phyloP scores from a whole-genome alignment of 2,329 filamentous ascomycete species.

The Plectosphaerella cucumerina region DNA sequence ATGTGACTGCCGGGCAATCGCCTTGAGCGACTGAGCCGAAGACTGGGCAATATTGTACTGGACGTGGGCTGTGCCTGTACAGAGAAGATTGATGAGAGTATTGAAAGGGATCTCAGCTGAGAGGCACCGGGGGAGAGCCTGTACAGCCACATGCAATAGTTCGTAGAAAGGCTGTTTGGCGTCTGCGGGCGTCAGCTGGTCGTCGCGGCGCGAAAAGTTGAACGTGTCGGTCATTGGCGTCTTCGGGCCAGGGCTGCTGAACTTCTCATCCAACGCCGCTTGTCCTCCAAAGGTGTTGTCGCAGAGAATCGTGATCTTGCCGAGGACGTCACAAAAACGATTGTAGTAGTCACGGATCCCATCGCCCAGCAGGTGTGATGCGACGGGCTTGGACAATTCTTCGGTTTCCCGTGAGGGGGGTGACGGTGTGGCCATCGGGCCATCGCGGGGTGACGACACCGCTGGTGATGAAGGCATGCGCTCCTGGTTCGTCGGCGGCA shows the following conservation, averaged over 20 bases:
- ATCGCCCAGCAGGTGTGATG: conserved; percentile 64
- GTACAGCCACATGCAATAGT: conserved; percentile 88
- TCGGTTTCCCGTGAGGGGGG: conserved; percentile 46
- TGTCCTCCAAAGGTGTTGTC: conserved; percentile 97
- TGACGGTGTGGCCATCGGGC: conserved; percentile 18
- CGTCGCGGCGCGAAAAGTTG: conserved; percentile 81
- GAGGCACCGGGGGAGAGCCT: conserved; percentile 89
- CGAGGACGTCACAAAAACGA: conserved; percentile 90
- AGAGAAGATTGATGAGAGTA: conserved; percentile 87
- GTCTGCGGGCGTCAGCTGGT: conserved; percentile 66
- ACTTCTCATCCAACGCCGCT: conserved; percentile 92
- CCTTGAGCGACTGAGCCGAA: conserved; percentile 88
- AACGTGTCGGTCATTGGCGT: conserved; percentile 95
- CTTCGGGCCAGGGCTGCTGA: conserved; percentile 80
- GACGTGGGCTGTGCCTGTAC: conserved; percentile 94
- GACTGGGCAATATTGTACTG: conserved; percentile 89
- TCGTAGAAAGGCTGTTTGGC: conserved; percentile 95
- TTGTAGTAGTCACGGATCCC: conserved; percentile 80
- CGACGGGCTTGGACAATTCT: conserved; percentile 60
- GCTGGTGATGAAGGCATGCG: conserved; percentile 46
- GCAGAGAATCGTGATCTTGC: conserved; percentile 93
- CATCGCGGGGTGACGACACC: conserved; percentile 31
- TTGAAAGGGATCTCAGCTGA: conserved; percentile 90
- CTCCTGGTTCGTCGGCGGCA: conserved; percentile 31
- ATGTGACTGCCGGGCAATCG: conserved; percentile 88